A percentile compares a stretch with the other conserved stretches of the same genome.
These are phyloP conservation scores for Bryoerythrophyllum caledonicum DNA, from an alignment of 225 moss, liverwort and hornwort genomes.

Conservation along the genomic window DNA sequence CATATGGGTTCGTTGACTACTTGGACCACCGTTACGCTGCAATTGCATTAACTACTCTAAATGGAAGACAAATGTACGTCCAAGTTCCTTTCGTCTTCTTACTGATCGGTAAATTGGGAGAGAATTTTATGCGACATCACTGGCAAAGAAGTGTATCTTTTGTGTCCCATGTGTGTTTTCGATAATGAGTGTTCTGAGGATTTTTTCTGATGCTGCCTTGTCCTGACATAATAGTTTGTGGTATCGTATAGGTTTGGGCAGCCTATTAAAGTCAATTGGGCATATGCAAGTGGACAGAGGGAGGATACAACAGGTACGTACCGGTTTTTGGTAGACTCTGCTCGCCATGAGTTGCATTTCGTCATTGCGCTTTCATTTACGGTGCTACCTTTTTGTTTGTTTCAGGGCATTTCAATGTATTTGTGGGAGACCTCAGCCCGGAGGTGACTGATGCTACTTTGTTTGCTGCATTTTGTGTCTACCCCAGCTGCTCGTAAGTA, in stretches of 20 bases:
- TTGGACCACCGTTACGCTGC: slow-evolving; percentile 70
- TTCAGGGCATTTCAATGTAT: slow-evolving; percentile 73
- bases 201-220: neutral
- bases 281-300: slow-evolving; percentile 76
- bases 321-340: slow-evolving; percentile 3
- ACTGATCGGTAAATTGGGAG: neutral
- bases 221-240: slow-evolving; percentile 24
- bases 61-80: slow-evolving; percentile 67
- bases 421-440: slow-evolving; percentile 72
- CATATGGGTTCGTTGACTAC: slow-evolving; percentile 80
- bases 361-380: slow-evolving; percentile 8
- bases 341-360: neutral
- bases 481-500: slow-evolving; percentile 73
- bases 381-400: neutral
- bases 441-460: slow-evolving; percentile 76
- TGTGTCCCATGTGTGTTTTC: neutral
- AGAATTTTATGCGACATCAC: neutral
- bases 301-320: slow-evolving; percentile 77
- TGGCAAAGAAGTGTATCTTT: neutral
- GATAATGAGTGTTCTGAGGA: neutral
- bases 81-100: slow-evolving; percentile 7
- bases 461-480: slow-evolving; percentile 62
- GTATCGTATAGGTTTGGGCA: slow-evolving; percentile 57
- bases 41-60: slow-evolving; percentile 57
- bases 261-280: slow-evolving; percentile 77